Percentiles rank a stretch among this genome's conserved stretches.
Conservation (phyloP, 805 yeast species). For the Metschnikowia continentalis region DNA sequence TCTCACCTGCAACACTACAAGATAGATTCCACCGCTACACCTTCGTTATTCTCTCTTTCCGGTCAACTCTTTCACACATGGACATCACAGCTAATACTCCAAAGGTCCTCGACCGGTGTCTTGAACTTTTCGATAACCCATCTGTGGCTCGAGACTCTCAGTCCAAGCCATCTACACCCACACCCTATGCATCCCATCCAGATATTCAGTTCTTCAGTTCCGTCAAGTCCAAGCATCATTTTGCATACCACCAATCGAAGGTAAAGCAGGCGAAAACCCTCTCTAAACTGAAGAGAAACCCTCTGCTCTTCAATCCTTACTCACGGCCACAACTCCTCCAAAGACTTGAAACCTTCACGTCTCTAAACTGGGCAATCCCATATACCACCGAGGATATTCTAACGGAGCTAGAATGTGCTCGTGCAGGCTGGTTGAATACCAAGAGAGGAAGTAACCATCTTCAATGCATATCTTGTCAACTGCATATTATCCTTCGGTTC, state of each 20-base stretch:
- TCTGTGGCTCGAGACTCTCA: not conserved
- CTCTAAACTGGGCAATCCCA: constrained; percentile 46
- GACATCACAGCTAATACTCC: constrained; percentile 14
- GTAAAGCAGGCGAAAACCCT: constrained; percentile 1
- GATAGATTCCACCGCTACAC: not conserved
- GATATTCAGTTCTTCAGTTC: constrained; percentile 37
- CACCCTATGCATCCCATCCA: constrained; percentile 26
- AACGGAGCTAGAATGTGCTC: constrained; percentile 46
- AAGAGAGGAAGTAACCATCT: constrained; percentile 28
- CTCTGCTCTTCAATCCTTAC: constrained; percentile 33
- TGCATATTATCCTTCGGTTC: constrained; percentile 27
- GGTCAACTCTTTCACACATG: not conserved
- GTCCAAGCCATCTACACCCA: constrained; percentile 11
- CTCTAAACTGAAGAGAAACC: constrained; percentile 7
- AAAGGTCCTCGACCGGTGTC: constrained; percentile 13
- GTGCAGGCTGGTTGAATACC: constrained; percentile 47
- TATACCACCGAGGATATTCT: constrained; percentile 19
- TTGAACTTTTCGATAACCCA: constrained; percentile 7
- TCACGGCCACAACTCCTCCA: constrained; percentile 30
- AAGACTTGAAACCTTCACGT: constrained; percentile 42
- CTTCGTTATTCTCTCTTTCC: not conserved
- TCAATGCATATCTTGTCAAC: constrained; percentile 31
- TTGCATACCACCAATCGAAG: constrained; percentile 32
- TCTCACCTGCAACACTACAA: not conserved
- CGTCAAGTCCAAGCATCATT: constrained; percentile 35